These are phyloP conservation scores for Dysphania ambrosioides DNA, from an alignment of 148 eudicot genomes.

Conservation along the genomic window DNA sequence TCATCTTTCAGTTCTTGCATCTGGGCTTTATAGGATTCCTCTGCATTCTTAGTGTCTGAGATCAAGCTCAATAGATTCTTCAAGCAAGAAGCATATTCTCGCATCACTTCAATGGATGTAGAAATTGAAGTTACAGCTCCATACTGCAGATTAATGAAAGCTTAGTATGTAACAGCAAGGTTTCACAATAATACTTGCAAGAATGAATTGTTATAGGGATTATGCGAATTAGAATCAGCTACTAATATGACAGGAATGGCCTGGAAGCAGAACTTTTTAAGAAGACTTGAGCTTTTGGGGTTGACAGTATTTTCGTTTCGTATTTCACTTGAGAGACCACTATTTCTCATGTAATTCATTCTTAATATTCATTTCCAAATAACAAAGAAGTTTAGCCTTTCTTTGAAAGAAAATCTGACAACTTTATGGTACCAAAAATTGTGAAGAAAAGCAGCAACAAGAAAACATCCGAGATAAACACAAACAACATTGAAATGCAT, in stretches of 20 bases:
- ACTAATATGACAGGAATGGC: neutral
- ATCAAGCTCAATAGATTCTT: constrained; percentile 42
- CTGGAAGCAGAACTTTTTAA: neutral
- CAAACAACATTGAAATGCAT: neutral
- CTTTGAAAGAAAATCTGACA: neutral
- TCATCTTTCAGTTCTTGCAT: constrained; percentile 49
- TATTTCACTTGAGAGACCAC: neutral
- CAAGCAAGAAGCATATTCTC: constrained; percentile 57
- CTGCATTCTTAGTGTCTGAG: constrained; percentile 13
- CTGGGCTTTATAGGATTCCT: constrained; percentile 18
- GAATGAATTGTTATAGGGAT: neutral
- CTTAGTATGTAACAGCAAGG: neutral
- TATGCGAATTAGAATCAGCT: neutral
- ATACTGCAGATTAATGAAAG: constrained; percentile 38
- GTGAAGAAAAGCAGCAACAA: neutral
- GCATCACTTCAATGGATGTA: constrained; percentile 35
- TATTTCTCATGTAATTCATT: neutral
- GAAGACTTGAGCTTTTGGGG: too few species aligned
- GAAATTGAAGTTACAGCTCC: constrained; percentile 31
- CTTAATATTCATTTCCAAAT: neutral
- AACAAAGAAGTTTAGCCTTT: neutral
- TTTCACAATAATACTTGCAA: neutral
- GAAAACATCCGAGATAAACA: neutral
- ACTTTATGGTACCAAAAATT: neutral
- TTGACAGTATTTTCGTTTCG: neutral